Conservation (phyloP, 768 basidiomycete genomes). For the Boletus fagicola region DNA sequence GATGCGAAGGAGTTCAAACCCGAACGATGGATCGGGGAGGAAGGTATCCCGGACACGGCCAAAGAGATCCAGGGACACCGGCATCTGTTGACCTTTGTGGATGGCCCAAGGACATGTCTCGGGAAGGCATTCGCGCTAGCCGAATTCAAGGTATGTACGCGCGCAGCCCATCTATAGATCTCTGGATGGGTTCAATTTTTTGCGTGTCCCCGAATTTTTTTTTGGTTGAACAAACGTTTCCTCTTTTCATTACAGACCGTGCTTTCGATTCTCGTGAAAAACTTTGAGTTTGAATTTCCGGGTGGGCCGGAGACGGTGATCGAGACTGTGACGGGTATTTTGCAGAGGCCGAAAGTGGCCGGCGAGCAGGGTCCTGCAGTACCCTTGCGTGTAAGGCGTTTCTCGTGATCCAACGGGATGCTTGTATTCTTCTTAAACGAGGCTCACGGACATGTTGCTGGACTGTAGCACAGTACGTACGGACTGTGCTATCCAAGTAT, state of each 20-base stretch:
- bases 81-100: not conserved
- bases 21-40: conserved; percentile 55
- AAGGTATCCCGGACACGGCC: conserved; percentile 27
- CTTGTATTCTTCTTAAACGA: no score
- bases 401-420: not conserved
- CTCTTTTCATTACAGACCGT: not conserved
- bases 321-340: conserved; percentile 13
- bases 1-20: conserved; percentile 60
- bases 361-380: conserved; percentile 24
- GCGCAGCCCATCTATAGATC: not conserved
- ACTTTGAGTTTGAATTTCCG: conserved; percentile 19
- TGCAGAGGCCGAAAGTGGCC: conserved; percentile 20
- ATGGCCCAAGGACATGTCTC: conserved; percentile 1
- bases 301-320: conserved; percentile 20
- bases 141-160: not conserved
- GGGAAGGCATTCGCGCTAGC: conserved; percentile 13
- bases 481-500: no score
- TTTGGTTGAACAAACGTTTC: no score
- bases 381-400: conserved; percentile 7
- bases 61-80: conserved; percentile 22
- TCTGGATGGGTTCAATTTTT: not conserved
- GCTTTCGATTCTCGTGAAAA: not conserved
- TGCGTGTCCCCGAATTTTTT: no score
- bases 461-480: no score
- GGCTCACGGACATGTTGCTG: no score